phyloP scores from a whole-genome alignment of 225 moss, liverwort and hornwort genomes.

The Marchantia paleacea region DNA sequence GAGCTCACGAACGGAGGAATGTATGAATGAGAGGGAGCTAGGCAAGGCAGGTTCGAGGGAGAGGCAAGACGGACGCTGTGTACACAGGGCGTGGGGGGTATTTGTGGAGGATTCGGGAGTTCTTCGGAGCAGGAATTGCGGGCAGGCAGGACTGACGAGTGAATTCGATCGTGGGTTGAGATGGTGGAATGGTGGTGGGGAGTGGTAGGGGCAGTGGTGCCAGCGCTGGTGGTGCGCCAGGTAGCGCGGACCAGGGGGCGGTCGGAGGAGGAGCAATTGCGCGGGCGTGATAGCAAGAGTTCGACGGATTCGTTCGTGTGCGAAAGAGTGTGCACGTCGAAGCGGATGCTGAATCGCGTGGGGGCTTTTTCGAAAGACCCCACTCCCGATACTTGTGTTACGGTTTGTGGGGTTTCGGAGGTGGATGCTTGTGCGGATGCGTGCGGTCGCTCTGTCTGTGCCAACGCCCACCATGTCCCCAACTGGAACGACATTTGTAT shows the following conservation, averaged over 20 bases:
- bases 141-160: too few relatives aligned
- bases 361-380: constrained; percentile 97
- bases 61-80: too few relatives aligned
- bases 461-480: constrained; percentile 94
- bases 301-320: constrained; percentile 85
- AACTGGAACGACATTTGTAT: constrained; percentile 96
- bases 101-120: too few relatives aligned
- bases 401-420: constrained; percentile 91
- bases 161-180: neutral
- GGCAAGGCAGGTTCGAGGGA: too few relatives aligned
- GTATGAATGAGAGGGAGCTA: too few relatives aligned
- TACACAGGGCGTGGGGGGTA: too few relatives aligned
- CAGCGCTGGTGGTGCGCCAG: constrained; percentile 85
- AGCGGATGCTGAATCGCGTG: constrained; percentile 84
- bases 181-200: constrained; percentile 99
- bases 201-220: constrained; percentile 85
- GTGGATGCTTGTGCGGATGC: constrained; percentile 96
- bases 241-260: constrained; percentile 66
- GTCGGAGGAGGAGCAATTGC: constrained; percentile 77
- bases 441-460: constrained; percentile 77
- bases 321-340: constrained; percentile 91
- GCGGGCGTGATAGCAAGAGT: constrained; percentile 62
- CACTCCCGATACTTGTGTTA: constrained; percentile 87
- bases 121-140: too few relatives aligned
- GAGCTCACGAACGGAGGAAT: too few relatives aligned